Evolutionary conservation across 495 filamentous ascomycete genomes (phyloP).

Genomic region (Neurospora discreta): DNA sequence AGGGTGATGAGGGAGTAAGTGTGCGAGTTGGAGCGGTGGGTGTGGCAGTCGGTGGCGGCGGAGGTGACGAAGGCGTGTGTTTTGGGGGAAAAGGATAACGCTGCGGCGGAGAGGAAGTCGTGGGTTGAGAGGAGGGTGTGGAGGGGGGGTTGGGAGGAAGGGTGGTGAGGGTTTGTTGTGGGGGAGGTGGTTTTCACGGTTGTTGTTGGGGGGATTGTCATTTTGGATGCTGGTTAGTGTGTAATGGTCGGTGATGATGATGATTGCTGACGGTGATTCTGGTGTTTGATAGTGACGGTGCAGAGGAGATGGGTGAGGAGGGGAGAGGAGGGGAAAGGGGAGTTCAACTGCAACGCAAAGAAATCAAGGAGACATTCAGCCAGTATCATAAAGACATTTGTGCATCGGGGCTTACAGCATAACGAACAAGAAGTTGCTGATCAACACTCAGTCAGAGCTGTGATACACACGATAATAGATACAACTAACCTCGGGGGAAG

Average conservation of each 20-base stretch:
- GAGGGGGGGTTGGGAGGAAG: slow-evolving; percentile 41
- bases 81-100: slow-evolving; percentile 51
- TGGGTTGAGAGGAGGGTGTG: slow-evolving; percentile 57
- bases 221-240: background rate
- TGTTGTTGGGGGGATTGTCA: background rate
- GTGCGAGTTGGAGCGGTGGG: slow-evolving; percentile 38
- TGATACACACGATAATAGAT: background rate
- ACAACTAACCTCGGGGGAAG: background rate
- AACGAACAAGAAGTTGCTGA: background rate
- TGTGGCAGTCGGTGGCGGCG: slow-evolving; percentile 67
- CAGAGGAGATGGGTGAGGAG: slow-evolving; percentile 27
- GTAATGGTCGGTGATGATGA: background rate
- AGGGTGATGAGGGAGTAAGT: slow-evolving; percentile 58
- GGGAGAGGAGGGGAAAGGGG: too few species aligned
- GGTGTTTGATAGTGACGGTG: background rate
- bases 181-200: background rate
- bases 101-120: slow-evolving; percentile 62
- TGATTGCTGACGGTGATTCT: slow-evolving; percentile 9
- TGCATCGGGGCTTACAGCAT: background rate
- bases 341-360: too few species aligned
- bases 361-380: background rate
- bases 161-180: background rate
- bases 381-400: background rate
- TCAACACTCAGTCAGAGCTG: background rate
- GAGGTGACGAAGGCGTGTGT: slow-evolving; percentile 78